Percentiles rank a stretch among this genome's conserved stretches.
Evolutionary conservation across 2,329 filamentous ascomycete genomes (phyloP).

Genomic region (Pseudocercospora fijiensis): DNA sequence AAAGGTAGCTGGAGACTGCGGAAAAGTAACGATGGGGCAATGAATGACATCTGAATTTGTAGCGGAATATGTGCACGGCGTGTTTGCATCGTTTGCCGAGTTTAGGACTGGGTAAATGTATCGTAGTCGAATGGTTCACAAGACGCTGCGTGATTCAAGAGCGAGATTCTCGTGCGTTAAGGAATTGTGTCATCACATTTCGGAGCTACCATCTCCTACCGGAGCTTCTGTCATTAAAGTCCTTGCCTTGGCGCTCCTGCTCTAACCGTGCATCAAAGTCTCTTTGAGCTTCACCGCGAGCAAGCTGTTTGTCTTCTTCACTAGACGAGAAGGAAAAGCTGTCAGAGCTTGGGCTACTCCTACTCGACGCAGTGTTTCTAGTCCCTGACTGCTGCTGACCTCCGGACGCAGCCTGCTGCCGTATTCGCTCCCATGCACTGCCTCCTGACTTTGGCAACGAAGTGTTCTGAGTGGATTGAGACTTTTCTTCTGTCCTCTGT

Average conservation of each 20-base stretch:
- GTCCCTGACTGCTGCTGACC: conserved; percentile 25
- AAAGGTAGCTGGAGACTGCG: neutral
- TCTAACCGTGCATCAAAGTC: conserved; percentile 53
- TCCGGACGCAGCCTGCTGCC: conserved; percentile 34
- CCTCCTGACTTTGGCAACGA: conserved; percentile 26
- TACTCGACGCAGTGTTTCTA: conserved; percentile 23
- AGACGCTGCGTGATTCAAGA: too few relatives aligned
- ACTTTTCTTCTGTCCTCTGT: neutral
- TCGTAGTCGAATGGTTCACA: too few relatives aligned
- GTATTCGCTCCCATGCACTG: conserved; percentile 48
- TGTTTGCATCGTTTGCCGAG: too few relatives aligned
- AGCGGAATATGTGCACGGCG: too few relatives aligned
- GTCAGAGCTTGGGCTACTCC: conserved; percentile 42
- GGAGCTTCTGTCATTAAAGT: conserved; percentile 37
- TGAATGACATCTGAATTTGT: neutral
- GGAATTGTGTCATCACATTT: too few relatives aligned
- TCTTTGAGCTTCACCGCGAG: conserved; percentile 48
- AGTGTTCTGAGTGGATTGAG: conserved; percentile 2
- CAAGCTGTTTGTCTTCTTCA: conserved; percentile 46
- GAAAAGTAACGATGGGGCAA: neutral
- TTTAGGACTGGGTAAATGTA: too few relatives aligned
- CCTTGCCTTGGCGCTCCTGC: conserved; percentile 49
- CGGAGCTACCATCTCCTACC: neutral
- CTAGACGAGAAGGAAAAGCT: conserved; percentile 47
- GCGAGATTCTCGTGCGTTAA: too few relatives aligned